Evolutionary conservation across 805 yeast species (phyloP), one percentile per base, ranked within the genome.

Genomic region (Starmerella potacharoeniae): DNA sequence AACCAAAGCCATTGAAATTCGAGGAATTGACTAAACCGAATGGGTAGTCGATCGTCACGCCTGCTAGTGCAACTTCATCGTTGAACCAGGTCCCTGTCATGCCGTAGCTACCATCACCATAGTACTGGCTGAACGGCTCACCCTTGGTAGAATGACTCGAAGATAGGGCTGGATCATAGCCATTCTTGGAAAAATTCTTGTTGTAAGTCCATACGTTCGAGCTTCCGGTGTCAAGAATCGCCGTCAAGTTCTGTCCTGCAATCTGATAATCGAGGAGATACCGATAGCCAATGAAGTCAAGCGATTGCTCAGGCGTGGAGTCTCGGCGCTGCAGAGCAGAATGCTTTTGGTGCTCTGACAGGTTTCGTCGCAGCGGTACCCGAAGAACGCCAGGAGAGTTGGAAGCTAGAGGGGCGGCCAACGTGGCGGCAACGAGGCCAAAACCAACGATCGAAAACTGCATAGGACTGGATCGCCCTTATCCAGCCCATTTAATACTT

Each of bases 11-110:
- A 54, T 78, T 67, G 6, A 89, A 80, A 57, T 79, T 78, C 2
- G 89, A 76, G 40, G 69, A 66, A 64, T 82, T 80, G 7, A 84
- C 88, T 17, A 86, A 79, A 1, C 91, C 96, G 67, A 89, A 77
- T 6, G 86, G 79, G 40, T 83, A 69, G 1, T 83, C 72, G 3
- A 74, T 69, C 11, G 76, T 67, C 51, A 75, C 77, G 51, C 75
- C 78, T 48, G 79, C 79, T 51, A 86, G 61, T 1, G 63, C 58
- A 6, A 88, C 74, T 42, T 71, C 70, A 63, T 88, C 96, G 40
- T 71, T 65, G 22, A 83, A 90, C 76, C 78, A 80, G 28, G 58
- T 62, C n/a, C 86, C 86, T 7, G 62, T 57, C 6, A 81, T 82
- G 33, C 28, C 34, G 30, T 30, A 48, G 11, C 51, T 14, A 3